Evolutionary conservation across 257 asterid species (phyloP).

Genomic region (Solanum chilense): DNA sequence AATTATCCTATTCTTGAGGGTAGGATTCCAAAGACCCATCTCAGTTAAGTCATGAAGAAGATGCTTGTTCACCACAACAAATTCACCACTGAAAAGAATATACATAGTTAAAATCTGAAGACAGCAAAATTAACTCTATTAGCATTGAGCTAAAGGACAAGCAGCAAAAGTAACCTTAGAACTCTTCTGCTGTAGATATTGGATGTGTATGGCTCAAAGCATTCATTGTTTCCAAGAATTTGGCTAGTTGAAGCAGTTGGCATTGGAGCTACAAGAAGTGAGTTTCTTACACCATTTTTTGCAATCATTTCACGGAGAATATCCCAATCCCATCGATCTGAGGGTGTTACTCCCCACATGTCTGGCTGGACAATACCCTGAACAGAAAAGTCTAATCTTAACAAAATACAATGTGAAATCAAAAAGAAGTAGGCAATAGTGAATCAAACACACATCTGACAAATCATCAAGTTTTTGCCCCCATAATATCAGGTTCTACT

Average conservation of each 20-base stretch:
- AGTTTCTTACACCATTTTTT: slow-evolving; percentile 67
- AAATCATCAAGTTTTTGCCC: not conserved
- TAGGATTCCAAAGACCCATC: slow-evolving; percentile 91
- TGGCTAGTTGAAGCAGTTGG: slow-evolving; percentile 99
- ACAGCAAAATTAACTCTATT: not conserved
- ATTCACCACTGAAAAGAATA: slow-evolving; percentile 61
- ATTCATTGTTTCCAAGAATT: slow-evolving; percentile 95
- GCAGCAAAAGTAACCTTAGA: slow-evolving; percentile 39
- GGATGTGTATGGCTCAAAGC: slow-evolving; percentile 97
- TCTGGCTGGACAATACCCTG: slow-evolving; percentile 95
- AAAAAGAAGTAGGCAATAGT: not conserved
- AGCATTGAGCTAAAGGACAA: not conserved
- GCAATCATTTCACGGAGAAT: slow-evolving; percentile 53
- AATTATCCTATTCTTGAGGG: slow-evolving; percentile 71
- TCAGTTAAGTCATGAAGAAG: slow-evolving; percentile 89
- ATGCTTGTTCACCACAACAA: slow-evolving; percentile 97
- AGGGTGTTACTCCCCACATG: slow-evolving; percentile 89
- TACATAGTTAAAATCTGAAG: not conserved
- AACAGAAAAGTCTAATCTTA: not conserved
- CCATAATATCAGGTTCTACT: not conserved
- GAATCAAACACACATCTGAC: not conserved
- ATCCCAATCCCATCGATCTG: slow-evolving; percentile 86
- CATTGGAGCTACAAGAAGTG: slow-evolving; percentile 95
- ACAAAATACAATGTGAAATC: not conserved
- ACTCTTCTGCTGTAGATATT: slow-evolving; percentile 92